Base-by-base conservation (phyloP, 2,329 filamentous ascomycete genomes). In the Lasiodiplodia citricola region DNA sequence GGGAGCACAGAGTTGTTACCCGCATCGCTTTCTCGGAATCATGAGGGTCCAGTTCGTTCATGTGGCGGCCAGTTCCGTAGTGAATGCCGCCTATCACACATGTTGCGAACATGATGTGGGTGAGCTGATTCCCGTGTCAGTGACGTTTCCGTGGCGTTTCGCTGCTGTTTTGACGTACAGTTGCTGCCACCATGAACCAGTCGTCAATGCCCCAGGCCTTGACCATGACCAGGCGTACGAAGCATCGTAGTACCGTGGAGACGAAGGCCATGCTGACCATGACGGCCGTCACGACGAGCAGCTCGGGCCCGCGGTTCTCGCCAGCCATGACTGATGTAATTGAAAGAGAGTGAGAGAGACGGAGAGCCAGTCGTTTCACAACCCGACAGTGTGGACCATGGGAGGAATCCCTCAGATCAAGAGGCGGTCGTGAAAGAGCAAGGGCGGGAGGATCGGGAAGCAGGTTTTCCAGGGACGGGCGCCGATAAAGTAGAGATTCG, bases 141-240 rank as follows among this genome's bases (percentile, higher is more conserved):
- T 38, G 77, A 73, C 14, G 73, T 16, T 7, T 72, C 14, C 2
- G 18, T 21, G n/a, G 47, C 28, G 4, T 4, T 8, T 7, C 16
- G 3, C 23, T 18, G 38, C n/a, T 13, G 16, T 13, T 50, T 16
- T 3, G 31, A 50, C 60, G 8, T 64, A 64, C 60, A 28, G 60
- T 52, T 50, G 31, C 60, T 13, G 60, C 60, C n/a, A 64, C 72
- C 77, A 80, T 80, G 11, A 79, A 70, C 72, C 74, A 79, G 66
- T 80, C 78, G 68, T 80, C 78, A n/a, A 74, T 37, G 2, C 77
- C 77, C 70, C 78, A 80, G 3, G 75, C 75, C 69, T 76, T 78
- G 5, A 80, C 76, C 74, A 80, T 76, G 35, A 67, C 66, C 3
- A 77, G 38, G 8, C 78, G 76, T 25, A 78, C 77, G 67, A 73